These are phyloP conservation scores for Hymenoscyphus linearis DNA, from an alignment of 2,329 filamentous ascomycete genomes.

Conservation along the genomic window DNA sequence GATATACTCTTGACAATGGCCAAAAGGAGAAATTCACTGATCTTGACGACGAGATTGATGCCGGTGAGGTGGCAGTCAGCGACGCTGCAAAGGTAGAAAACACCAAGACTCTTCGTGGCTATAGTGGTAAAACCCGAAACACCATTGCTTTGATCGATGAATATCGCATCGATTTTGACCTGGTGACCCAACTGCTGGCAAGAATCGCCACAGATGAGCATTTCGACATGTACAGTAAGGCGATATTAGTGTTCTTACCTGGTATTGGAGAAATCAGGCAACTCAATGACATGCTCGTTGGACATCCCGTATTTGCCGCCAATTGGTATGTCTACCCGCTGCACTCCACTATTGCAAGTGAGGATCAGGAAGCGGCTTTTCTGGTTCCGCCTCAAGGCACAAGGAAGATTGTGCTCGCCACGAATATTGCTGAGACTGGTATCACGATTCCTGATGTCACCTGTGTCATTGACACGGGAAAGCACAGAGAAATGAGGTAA, in stretches of 20 bases:
- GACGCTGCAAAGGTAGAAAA: conserved; percentile 45
- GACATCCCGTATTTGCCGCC: conserved; percentile 67
- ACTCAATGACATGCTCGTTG: conserved; percentile 77
- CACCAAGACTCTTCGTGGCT: conserved; percentile 61
- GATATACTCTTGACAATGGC: conserved; percentile 56
- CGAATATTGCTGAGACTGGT: conserved; percentile 97
- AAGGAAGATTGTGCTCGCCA: conserved; percentile 91
- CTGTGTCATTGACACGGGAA: conserved; percentile 92
- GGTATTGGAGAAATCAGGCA: conserved; percentile 90
- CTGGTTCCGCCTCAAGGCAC: conserved; percentile 73
- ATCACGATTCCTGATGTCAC: conserved; percentile 98
- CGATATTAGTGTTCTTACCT: conserved; percentile 89
- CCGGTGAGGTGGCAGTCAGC: conserved; percentile 45
- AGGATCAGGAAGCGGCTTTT: conserved; percentile 94
- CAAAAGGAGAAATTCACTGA: conserved; percentile 46
- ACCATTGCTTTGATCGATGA: conserved; percentile 78
- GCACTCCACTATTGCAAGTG: conserved; percentile 91
- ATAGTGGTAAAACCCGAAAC: conserved; percentile 70
- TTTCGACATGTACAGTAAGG: conserved; percentile 72
- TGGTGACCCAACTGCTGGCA: conserved; percentile 74
- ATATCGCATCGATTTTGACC: conserved; percentile 83
- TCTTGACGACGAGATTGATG: conserved; percentile 54
- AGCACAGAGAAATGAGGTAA: conserved; percentile 87
- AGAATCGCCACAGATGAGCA: conserved; percentile 66
- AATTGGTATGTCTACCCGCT: conserved; percentile 85